Conservation (phyloP, 1,284 basidiomycete genomes). For the Rhodotorula sp. region DNA sequence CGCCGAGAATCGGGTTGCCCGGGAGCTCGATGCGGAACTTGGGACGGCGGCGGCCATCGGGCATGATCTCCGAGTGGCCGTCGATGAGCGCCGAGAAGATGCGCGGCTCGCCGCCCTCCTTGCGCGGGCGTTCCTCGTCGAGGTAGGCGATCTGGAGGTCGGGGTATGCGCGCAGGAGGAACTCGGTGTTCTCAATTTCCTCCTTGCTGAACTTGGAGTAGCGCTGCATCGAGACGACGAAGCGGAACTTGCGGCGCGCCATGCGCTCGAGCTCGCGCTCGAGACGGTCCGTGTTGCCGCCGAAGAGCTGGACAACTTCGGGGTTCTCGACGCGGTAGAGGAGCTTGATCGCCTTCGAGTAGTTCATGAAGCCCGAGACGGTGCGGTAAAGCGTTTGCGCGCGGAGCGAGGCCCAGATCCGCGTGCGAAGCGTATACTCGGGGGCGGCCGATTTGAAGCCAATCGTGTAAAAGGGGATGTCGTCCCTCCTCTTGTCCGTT, state of each 20-base stretch:
- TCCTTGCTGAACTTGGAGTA: slow-evolving; percentile 99
- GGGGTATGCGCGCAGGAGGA: slow-evolving; percentile 95
- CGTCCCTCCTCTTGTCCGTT: slow-evolving; percentile 69
- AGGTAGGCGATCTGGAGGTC: slow-evolving; percentile 98
- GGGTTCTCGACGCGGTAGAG: slow-evolving; percentile 99
- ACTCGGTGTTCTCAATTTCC: slow-evolving; percentile 98
- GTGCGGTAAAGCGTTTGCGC: slow-evolving; percentile 98
- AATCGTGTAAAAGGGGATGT: slow-evolving; percentile 97
- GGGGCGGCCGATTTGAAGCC: slow-evolving; percentile 99
- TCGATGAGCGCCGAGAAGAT: slow-evolving; percentile 96
- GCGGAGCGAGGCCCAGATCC: slow-evolving; percentile 97
- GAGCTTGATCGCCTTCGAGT: slow-evolving; percentile 99
- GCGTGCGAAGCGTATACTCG: slow-evolving; percentile 95
- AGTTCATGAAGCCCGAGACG: slow-evolving; percentile 99
- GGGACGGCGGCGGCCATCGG: slow-evolving; percentile 82
- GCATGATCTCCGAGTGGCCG: slow-evolving; percentile 92
- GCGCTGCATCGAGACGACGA: slow-evolving; percentile 98
- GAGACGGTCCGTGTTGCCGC: slow-evolving; percentile 94
- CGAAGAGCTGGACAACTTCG: slow-evolving; percentile 93
- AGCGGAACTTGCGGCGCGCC: slow-evolving; percentile 98
- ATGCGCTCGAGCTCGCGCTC: slow-evolving; percentile 97
- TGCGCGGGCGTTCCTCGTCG: slow-evolving; percentile 86
- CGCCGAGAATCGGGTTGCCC: slow-evolving; percentile 97
- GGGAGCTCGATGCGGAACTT: slow-evolving; percentile 99
- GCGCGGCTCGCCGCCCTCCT: slow-evolving; percentile 91